Evolutionary conservation across 1,139 yeast species (phyloP).

Genomic region (Geotrichum australiense): DNA sequence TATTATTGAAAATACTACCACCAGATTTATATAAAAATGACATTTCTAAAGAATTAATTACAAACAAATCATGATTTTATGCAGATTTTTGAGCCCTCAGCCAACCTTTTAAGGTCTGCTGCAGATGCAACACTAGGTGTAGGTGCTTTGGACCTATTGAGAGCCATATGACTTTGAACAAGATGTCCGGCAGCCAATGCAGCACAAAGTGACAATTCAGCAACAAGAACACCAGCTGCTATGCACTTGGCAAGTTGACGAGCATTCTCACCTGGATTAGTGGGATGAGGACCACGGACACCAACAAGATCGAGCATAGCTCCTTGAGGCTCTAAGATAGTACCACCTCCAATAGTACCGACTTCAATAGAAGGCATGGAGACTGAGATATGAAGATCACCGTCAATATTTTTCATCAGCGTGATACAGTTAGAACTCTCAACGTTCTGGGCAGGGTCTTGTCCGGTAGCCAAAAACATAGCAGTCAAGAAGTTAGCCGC

Average conservation of each 20-base stretch:
- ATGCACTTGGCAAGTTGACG: constrained; percentile 91
- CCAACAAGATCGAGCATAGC: constrained; percentile 94
- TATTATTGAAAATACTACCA: too few relatives aligned
- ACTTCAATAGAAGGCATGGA: constrained; percentile 99
- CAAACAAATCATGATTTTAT: constrained; percentile 38
- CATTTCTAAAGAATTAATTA: not conserved
- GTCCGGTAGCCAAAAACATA: constrained; percentile 89
- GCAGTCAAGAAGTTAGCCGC: constrained; percentile 97
- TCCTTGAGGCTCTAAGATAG: constrained; percentile 93
- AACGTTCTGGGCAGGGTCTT: constrained; percentile 97
- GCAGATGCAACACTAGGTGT: constrained; percentile 31
- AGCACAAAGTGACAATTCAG: constrained; percentile 87
- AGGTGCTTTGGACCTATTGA: constrained; percentile 67
- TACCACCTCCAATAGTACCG: constrained; percentile 99
- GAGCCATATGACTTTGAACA: constrained; percentile 96
- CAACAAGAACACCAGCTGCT: constrained; percentile 93
- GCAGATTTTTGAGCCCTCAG: constrained; percentile 68
- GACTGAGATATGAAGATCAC: constrained; percentile 83
- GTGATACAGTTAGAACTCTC: constrained; percentile 97
- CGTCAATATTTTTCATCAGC: constrained; percentile 74
- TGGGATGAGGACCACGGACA: constrained; percentile 92
- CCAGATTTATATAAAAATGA: too few relatives aligned
- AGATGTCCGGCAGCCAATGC: constrained; percentile 98
- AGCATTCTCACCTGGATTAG: constrained; percentile 90
- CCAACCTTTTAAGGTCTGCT: constrained; percentile 48